Evolutionary conservation across 140 eudicot genomes (phyloP).

Genomic region (Ambrosia hybrid): DNA sequence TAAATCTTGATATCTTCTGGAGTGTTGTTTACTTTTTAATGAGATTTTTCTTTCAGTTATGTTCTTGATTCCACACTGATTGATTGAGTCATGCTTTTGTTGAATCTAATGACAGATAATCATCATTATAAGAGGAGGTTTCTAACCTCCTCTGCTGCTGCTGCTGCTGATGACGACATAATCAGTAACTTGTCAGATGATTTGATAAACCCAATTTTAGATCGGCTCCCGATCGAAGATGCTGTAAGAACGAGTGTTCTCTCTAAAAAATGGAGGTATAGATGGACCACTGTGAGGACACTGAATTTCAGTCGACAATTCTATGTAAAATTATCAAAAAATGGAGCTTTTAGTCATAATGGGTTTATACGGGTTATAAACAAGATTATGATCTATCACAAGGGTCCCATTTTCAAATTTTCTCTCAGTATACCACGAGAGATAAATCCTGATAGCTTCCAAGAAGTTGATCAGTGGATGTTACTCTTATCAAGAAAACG

Average conservation of each 20-base stretch:
- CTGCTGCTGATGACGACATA: neutral
- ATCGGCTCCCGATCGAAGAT: too few species aligned
- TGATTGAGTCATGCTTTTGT: too few species aligned
- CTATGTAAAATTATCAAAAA: neutral
- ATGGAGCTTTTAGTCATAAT: neutral
- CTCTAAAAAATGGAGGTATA: conserved; percentile 19
- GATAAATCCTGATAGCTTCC: neutral
- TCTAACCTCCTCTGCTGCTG: too few species aligned
- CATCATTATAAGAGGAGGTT: too few species aligned
- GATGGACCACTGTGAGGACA: conserved; percentile 17
- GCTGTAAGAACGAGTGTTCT: neutral
- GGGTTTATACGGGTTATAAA: conserved; percentile 13
- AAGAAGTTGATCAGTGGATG: conserved; percentile 19
- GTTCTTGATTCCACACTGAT: too few species aligned
- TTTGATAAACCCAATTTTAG: neutral
- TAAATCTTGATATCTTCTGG: too few species aligned
- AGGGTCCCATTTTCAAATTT: neutral
- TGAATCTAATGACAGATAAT: too few species aligned
- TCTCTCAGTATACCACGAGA: conserved; percentile 10
- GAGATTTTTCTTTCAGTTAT: too few species aligned
- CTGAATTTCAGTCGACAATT: neutral
- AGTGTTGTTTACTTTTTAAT: too few species aligned
- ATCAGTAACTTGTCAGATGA: conserved; percentile 18
- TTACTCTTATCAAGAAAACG: neutral
- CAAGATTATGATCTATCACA: conserved; percentile 14